phyloP scores from a whole-genome alignment of 371 early-diverging fungal species.

The Mortierella sp. region DNA sequence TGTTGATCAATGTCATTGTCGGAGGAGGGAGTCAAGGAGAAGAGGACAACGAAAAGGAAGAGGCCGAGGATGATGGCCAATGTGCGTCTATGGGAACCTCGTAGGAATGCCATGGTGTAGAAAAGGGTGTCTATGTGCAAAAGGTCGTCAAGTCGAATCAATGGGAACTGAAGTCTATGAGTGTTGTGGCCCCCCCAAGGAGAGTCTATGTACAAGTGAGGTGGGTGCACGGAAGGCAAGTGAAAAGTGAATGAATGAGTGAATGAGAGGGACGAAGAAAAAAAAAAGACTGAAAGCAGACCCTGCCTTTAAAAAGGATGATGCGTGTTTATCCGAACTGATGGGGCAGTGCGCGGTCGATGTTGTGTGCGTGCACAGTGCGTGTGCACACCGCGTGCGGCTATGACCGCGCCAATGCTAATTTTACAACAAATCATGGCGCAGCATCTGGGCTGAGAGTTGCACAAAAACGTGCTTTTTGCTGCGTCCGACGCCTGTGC shows the following conservation, averaged over 20 bases:
- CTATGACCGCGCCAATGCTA: no score
- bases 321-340: no score
- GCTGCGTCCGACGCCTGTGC: no score
- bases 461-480: no score
- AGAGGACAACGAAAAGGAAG: conserved; percentile 27
- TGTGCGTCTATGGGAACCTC: conserved; percentile 20
- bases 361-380: no score
- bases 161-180: not conserved
- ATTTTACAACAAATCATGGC: no score
- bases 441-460: no score
- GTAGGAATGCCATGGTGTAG: conserved; percentile 8
- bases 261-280: conserved; percentile 1
- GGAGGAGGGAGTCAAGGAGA: conserved; percentile 28
- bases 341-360: no score
- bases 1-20: conserved; percentile 9
- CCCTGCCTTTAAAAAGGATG: no score
- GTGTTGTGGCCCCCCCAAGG: no score
- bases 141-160: not conserved
- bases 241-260: conserved; percentile 2
- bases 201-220: no score
- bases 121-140: not conserved
- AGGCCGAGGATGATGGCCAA: conserved; percentile 23
- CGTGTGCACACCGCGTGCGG: no score
- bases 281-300: not conserved
- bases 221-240: not conserved